These are phyloP conservation scores for Neoascochyta sp. DNA, from an alignment of 2,329 filamentous ascomycete species.

Conservation along the genomic window DNA sequence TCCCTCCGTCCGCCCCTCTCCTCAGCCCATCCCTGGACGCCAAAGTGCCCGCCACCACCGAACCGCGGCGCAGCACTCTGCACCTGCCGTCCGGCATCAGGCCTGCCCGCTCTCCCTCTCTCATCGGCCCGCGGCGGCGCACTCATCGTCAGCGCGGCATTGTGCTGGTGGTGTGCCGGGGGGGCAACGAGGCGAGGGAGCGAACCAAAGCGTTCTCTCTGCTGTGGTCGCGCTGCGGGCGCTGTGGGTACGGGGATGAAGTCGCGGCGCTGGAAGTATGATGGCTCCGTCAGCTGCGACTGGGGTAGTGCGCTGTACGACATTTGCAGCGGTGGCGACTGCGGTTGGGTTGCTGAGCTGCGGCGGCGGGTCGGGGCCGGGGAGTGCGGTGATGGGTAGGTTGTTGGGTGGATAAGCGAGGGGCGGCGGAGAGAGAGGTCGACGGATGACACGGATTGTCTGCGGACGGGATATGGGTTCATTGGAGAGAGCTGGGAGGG, in stretches of 20 bases:
- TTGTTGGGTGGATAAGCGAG: conserved; percentile 33
- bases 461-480: conserved; percentile 17
- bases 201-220: conserved; percentile 1
- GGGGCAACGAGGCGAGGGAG: conserved; percentile 15
- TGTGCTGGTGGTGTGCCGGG: conserved; percentile 2
- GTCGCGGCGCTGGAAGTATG: conserved; percentile 15
- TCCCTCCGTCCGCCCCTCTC: conserved; percentile 1
- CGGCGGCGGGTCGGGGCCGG: conserved; percentile 18
- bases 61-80: conserved; percentile 5
- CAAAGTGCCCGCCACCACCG: not conserved
- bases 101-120: conserved; percentile 1
- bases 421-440: conserved; percentile 25
- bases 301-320: conserved; percentile 2
- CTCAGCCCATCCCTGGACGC: conserved; percentile 2
- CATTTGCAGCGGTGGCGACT: conserved; percentile 6
- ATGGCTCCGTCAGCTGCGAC: conserved; percentile 4
- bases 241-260: conserved; percentile 17
- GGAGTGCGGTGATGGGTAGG: conserved; percentile 30
- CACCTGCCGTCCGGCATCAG: not conserved
- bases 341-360: conserved; percentile 20
- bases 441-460: conserved; percentile 23
- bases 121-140: conserved; percentile 15
- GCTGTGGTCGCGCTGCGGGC: conserved; percentile 1
- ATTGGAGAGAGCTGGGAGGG: conserved; percentile 15
- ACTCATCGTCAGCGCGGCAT: conserved; percentile 14